A percentile compares a stretch with the other conserved stretches of the same genome.
Conservation (phyloP, 1,284 basidiomycete genomes). For the Microbotryum scabiosae region DNA sequence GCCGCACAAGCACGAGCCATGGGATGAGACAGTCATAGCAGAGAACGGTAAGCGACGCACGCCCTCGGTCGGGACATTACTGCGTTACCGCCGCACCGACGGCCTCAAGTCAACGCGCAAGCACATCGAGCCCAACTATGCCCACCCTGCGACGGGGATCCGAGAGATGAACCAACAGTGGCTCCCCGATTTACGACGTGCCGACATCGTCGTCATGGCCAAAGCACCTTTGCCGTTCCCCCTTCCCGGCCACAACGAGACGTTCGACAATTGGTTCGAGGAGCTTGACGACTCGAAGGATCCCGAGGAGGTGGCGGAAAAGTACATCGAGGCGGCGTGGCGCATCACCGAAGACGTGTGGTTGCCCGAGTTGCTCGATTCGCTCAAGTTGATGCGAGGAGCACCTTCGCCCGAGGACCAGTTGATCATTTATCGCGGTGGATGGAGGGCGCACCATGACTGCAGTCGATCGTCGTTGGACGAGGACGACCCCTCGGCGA, state of each 20-base stretch:
- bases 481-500: not conserved
- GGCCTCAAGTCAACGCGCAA: conserved; percentile 22
- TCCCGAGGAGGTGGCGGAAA: conserved; percentile 4
- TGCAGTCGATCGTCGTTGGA: conserved; percentile 7
- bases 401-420: conserved; percentile 23
- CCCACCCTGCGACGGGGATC: conserved; percentile 30
- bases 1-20: not conserved
- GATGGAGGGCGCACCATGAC: conserved; percentile 34
- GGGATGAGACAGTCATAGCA: too few relatives aligned
- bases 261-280: conserved; percentile 8
- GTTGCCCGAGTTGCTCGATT: conserved; percentile 34
- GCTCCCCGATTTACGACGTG: conserved; percentile 30
- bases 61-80: conserved; percentile 24
- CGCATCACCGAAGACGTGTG: conserved; percentile 22
- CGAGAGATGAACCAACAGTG: conserved; percentile 36
- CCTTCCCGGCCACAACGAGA: conserved; percentile 6
- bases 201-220: conserved; percentile 34
- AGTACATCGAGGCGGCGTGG: conserved; percentile 16
- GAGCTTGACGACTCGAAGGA: not conserved
- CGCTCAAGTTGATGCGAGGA: conserved; percentile 22
- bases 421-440: conserved; percentile 34
- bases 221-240: conserved; percentile 34
- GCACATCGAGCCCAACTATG: conserved; percentile 21
- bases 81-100: conserved; percentile 36
- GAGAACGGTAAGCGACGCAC: too few relatives aligned